Evolutionary conservation across 2,329 filamentous ascomycete species (phyloP), one percentile per base, ranked within the genome.

Genomic region (Chalara sp.): DNA sequence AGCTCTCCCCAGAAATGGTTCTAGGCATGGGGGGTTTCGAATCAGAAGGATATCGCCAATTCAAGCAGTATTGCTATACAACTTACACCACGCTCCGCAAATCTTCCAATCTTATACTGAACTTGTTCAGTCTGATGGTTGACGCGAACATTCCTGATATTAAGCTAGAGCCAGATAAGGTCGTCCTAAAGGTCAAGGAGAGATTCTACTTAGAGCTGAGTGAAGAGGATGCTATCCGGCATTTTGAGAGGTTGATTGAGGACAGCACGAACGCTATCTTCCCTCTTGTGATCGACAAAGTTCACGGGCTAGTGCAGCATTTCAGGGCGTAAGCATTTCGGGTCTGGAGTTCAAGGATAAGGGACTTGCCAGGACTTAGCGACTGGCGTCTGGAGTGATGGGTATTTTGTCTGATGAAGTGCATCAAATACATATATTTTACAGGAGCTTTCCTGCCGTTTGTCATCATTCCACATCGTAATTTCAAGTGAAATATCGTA

Each of bases 111-210:
- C 75, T 99, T 56, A 95, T 99, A 40, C 76, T 99, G 31, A 99
- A 99, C 63, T 69, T 99, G 43, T 99, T 99, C 68, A 90, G 88
- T 62, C 76, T 99, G 52, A 99, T 99, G 93, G 87, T 95, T 12
- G 90, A 97, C 67, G 92, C 93, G 39, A 96, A 96, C 64, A 96
- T 99, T 53, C 93, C 91, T 0, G 95, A 97, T 61, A 95, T 99
- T 63, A 84, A 87, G 52, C 78, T 95, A 28, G 90, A 96, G 70
- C 87, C 89, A 8, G 91, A 96, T 69, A 95, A 95, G 71, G 91
- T 89, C 8, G 92, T 97, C 12, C 74, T 91, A 61, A 99, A 97
- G 71, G 92, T 99, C 5, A 86, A 93, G 66, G 93, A 99, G 71
- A 76, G 93, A 37, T 96, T 99, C 67, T 90, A 95, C 70, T 69